Percentiles rank a stretch among this genome's conserved stretches.
Evolutionary conservation across 139 green algal genomes (phyloP).

Genomic region (Zygnema circumcarinatum): DNA sequence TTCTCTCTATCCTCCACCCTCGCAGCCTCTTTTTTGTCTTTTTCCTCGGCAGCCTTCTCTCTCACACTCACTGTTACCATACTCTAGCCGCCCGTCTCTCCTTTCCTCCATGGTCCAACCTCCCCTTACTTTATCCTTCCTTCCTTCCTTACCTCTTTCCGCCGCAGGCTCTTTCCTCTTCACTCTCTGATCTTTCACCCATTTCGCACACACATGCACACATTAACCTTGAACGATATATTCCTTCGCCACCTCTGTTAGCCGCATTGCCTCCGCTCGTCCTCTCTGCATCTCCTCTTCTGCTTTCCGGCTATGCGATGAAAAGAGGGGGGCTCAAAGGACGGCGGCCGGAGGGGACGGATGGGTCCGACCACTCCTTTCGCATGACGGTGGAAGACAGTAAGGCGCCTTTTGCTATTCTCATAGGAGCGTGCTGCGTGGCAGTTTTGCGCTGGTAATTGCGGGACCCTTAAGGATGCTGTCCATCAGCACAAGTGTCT

Average conservation of each 20-base stretch:
- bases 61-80: neutral
- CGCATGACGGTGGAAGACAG: neutral
- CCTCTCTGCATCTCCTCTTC: no score
- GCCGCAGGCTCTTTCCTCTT: neutral
- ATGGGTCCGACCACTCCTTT: constrained; percentile 8
- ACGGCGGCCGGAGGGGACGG: neutral
- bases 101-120: neutral
- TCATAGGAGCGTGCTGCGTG: no score
- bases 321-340: neutral
- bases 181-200: no score
- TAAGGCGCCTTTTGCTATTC: no score
- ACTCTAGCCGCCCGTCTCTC: neutral
- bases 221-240: no score
- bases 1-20: neutral
- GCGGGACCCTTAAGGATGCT: no score
- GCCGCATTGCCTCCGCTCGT: no score
- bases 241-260: no score
- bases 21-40: neutral
- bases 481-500: no score
- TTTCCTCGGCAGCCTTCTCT: neutral
- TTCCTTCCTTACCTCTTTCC: neutral
- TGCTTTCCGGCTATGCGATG: no score
- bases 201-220: no score
- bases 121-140: neutral
- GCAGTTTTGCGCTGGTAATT: no score